A percentile compares a stretch with the other conserved stretches of the same genome.
Evolutionary conservation across 148 eudicot species (phyloP).

Genomic region (Fagopyrum tataricum): DNA sequence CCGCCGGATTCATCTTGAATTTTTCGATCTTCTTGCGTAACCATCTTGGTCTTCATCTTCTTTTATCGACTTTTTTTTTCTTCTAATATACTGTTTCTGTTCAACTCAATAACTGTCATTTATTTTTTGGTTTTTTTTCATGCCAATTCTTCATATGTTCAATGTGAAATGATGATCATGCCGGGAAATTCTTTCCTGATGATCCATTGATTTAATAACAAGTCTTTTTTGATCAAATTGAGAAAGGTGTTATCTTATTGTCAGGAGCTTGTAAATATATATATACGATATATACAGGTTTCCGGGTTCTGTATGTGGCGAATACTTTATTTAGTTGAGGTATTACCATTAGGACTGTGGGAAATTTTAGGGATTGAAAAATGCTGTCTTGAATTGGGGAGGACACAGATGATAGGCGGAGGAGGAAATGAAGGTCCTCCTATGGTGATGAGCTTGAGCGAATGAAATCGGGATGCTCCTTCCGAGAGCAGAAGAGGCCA

Average conservation of each 20-base stretch:
- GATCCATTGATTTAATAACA: not conserved
- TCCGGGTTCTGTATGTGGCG: too few relatives aligned
- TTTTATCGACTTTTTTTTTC: not conserved
- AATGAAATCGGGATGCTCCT: slow-evolving; percentile 67
- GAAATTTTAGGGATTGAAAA: not conserved
- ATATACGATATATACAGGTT: not conserved
- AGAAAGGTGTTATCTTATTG: not conserved
- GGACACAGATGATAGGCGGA: slow-evolving; percentile 44
- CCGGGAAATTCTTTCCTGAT: not conserved
- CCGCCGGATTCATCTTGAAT: slow-evolving; percentile 13
- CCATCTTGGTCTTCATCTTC: not conserved
- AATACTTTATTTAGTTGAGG: not conserved
- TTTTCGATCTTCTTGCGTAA: slow-evolving; percentile 5
- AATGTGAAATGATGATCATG: slow-evolving; percentile 1
- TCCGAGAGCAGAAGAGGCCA: slow-evolving; percentile 62
- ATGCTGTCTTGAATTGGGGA: slow-evolving; percentile 66
- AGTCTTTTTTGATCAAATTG: not conserved
- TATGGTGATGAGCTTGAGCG: slow-evolving; percentile 79
- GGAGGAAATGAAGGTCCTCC: slow-evolving; percentile 54
- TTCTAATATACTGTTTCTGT: not conserved
- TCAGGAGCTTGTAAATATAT: not conserved
- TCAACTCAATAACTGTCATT: not conserved
- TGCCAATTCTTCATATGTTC: not conserved
- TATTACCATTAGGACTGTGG: not conserved
- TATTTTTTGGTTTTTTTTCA: not conserved